Evolutionary conservation across 768 basidiomycete species (phyloP).

Genomic region (Lentinula edodes): DNA sequence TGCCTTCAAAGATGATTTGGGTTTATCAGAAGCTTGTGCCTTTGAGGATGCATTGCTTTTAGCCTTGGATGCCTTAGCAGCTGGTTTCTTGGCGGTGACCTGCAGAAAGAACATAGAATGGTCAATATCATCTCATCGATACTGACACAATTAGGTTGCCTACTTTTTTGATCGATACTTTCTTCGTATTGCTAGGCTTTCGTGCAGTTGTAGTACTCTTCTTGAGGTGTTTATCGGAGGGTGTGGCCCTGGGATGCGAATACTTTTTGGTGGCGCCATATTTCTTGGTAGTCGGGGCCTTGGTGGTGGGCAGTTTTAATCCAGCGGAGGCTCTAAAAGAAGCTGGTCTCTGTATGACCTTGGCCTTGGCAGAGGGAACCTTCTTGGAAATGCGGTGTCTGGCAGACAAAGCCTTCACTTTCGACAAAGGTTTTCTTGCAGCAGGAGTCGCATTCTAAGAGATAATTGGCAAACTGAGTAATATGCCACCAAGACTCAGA

Average conservation of each 20-base stretch:
- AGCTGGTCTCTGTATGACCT: conserved; percentile 16
- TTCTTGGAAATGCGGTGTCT: conserved; percentile 2
- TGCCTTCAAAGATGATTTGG: conserved; percentile 22
- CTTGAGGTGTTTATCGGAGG: no score
- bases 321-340: conserved; percentile 12
- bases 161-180: conserved; percentile 18
- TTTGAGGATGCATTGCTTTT: conserved; percentile 26
- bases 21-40: conserved; percentile 20
- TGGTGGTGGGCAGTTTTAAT: conserved; percentile 12
- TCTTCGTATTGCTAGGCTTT: conserved; percentile 13
- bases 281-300: conserved; percentile 13
- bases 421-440: conserved; percentile 32
- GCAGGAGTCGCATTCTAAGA: conserved; percentile 38
- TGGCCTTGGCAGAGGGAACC: not conserved
- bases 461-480: not conserved
- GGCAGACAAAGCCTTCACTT: conserved; percentile 2
- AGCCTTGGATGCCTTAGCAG: conserved; percentile 22
- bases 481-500: conserved; percentile 4
- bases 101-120: conserved; percentile 12
- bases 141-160: not conserved
- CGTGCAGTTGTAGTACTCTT: not conserved
- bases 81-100: conserved; percentile 28
- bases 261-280: conserved; percentile 12
- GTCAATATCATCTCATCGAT: conserved; percentile 20
- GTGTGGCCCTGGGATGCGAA: conserved; percentile 3